These are phyloP conservation scores for Aspergillus amoenus DNA, from an alignment of 2,329 filamentous ascomycete species.

Conservation along the genomic window DNA sequence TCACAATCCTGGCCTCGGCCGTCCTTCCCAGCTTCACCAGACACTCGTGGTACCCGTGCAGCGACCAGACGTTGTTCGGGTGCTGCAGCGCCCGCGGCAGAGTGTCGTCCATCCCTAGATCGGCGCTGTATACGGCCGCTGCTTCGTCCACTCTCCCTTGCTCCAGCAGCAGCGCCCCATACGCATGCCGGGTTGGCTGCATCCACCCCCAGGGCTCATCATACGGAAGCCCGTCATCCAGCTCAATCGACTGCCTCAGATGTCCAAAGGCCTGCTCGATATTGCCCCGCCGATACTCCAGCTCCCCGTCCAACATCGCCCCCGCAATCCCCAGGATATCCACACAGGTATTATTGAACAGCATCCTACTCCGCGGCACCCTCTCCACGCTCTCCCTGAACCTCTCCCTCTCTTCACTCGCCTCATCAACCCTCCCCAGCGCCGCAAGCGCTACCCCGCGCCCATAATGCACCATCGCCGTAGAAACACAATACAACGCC, in stretches of 20 bases:
- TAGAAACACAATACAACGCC: slow-evolving; percentile 67
- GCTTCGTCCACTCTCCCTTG: slow-evolving; percentile 61
- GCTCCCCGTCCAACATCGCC: slow-evolving; percentile 70
- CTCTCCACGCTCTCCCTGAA: slow-evolving; percentile 54
- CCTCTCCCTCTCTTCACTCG: slow-evolving; percentile 49
- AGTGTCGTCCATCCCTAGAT: slow-evolving; percentile 60
- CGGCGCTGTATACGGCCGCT: slow-evolving; percentile 57
- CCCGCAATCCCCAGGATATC: slow-evolving; percentile 63
- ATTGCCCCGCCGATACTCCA: slow-evolving; percentile 66
- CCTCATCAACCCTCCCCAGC: slow-evolving; percentile 54
- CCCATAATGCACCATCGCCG: slow-evolving; percentile 67
- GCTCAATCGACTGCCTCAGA: slow-evolving; percentile 57
- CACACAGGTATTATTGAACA: slow-evolving; percentile 67
- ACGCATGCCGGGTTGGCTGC: slow-evolving; percentile 70
- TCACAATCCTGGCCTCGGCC: slow-evolving; percentile 50
- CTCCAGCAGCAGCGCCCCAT: slow-evolving; percentile 68
- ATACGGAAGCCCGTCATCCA: slow-evolving; percentile 65
- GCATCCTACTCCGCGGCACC: slow-evolving; percentile 60
- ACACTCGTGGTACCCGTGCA: slow-evolving; percentile 73
- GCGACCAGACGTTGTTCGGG: slow-evolving; percentile 72
- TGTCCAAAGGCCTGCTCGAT: slow-evolving; percentile 59
- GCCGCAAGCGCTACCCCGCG: slow-evolving; percentile 67
- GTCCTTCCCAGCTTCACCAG: slow-evolving; percentile 54
- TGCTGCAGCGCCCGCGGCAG: slow-evolving; percentile 66
- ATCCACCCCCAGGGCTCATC: slow-evolving; percentile 80